Base-by-base conservation (phyloP, 208 protist species). In the Trypanosoma rangeli region DNA sequence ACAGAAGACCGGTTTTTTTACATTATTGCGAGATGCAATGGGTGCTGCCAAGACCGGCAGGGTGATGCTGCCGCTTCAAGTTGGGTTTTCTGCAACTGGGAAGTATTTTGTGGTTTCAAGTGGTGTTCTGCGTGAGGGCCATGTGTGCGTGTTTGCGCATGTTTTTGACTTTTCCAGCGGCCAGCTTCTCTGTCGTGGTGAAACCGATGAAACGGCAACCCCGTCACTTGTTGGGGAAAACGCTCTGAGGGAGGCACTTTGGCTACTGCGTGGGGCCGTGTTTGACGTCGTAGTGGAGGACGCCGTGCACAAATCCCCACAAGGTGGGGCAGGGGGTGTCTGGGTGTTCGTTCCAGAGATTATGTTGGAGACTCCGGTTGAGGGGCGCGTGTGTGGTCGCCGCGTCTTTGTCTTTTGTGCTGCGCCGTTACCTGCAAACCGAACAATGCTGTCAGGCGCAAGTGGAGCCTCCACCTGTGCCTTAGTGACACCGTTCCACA, bases 1-100 rank as follows among this genome's bases (percentile, higher is more conserved):
- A 5, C 77, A 80, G 31, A 72, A 70, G 50, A 93, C 84, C 3
- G 82, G 82, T 37, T 90, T 93, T 76, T 89, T 87, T 58, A 68
- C 77, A 18, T 68, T 90, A 20, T 29, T 87, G 26, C 79, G 78
- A 12, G 85, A 90, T 35, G 67, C 64, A 22, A 48, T 46, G 0
- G 52, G 5, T 31, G 31, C 7, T 22, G 24, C 48, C 15, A 53
- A 69, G 35, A 26, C 37, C 0, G 58, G 57, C 0, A 66, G 49
- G 22, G 22, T 55, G 26, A 62, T 87, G 33, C 46, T 87, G 12
- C 86, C 83, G 5, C 50, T 72, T 48, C 61, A 68, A n/a, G 60
- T 85, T n/a, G 54, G 63, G 0, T 80, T 87, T 55, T 77, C 74
- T 7, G 31, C 86, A 18, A 77, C 77, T 28, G 81, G 77, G 28